These are phyloP conservation scores for Aspergillus sojae DNA, from an alignment of 2,329 filamentous ascomycete genomes.

Conservation along the genomic window DNA sequence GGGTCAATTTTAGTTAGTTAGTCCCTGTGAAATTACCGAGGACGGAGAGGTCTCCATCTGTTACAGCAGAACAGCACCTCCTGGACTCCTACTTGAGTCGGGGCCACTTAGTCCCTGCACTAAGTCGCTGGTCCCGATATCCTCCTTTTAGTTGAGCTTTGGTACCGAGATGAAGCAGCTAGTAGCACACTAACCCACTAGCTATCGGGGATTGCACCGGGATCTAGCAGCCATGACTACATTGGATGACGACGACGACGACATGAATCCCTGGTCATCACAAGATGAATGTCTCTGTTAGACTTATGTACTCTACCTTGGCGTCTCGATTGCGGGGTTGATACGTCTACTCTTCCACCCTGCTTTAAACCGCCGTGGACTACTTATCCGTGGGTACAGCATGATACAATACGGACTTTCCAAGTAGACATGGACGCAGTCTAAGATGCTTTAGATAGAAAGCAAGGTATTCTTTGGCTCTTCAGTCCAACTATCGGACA, in stretches of 20 bases:
- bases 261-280: not conserved
- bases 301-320: not conserved
- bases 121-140: constrained; percentile 1
- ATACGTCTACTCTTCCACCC: not conserved
- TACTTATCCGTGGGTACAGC: not conserved
- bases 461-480: not conserved
- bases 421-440: not conserved
- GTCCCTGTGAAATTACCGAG: not conserved
- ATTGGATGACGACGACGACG: constrained; percentile 1
- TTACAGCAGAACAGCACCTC: not conserved
- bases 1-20: not conserved
- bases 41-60: not conserved
- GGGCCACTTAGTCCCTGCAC: constrained; percentile 3
- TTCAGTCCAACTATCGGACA: not conserved
- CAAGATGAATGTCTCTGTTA: not conserved
- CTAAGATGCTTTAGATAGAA: not conserved
- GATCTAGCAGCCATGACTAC: not conserved
- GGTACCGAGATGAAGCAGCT: constrained; percentile 5
- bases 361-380: not conserved
- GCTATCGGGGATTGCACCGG: not conserved
- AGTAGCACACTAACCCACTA: not conserved
- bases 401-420: not conserved
- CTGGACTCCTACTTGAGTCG: not conserved
- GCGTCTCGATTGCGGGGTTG: constrained; percentile 1
- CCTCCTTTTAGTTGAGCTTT: not conserved